Base-by-base conservation (phyloP, 2,329 filamentous ascomycete species). In the Pyrenochaeta sp. region DNA sequence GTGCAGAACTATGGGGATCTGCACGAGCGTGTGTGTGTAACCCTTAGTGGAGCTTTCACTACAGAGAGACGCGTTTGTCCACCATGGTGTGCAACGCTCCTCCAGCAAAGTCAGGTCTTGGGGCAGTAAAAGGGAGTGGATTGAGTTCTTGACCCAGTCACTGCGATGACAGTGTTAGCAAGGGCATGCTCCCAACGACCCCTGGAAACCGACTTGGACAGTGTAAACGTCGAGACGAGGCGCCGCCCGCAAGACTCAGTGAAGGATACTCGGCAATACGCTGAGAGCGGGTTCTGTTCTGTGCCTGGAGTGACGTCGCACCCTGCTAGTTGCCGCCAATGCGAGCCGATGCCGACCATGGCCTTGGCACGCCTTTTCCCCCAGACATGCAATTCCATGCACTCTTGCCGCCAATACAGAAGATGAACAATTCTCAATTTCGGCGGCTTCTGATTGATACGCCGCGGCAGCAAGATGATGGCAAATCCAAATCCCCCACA, bases 401-500 rank as follows among this genome's bases (percentile, higher is more conserved):
- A 37, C 54, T 21, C 29, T 53, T 39, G 37, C 32, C 55, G 9
- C 36, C 44, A 31, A 27, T 29, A 42, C 40, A 20, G 53, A 58
- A 49, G 51, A 98, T 99, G 95, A 96, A 98, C 75, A 98, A 98
- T 82, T 87, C 92, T 37, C 91, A 97, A 68, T 99, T 99, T 70
- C 89, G 95, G 49, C 89, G 90, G 60, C 84, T 98, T 6, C 77
- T 87, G 7, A 57, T 64, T 76, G 78, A 85, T 61, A 83, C 79
- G 3, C 75, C 82, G 2, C 72, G 77, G 7, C 62, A 60, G 33
- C 61, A 78, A 54, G 63, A 66, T 59, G 76, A 71, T 58, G 55
- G 51, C 30, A 66, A 55, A 51, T 39, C 42, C 40, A 63, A 60
- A 9, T 57, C 72, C 2, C 53, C 70, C 0, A 70, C 62, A 17